Base-by-base conservation (phyloP, 192 early-diverging fungal genomes). In the Coemansia sp. region DNA sequence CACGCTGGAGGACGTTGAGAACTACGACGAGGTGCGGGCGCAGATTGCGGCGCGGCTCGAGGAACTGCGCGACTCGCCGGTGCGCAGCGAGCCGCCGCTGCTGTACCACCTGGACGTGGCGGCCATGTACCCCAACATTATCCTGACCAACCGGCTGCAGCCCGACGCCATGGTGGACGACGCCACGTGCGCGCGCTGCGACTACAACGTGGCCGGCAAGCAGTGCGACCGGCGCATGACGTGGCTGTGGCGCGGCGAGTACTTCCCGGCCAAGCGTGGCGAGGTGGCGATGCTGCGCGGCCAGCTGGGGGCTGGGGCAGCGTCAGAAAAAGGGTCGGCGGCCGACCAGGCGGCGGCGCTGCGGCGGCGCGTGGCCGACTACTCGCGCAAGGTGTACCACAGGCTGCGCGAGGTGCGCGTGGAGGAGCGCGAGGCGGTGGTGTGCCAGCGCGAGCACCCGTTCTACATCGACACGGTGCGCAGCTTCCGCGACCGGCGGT, bases 31-130 rank as follows among this genome's bases (percentile, higher is more conserved):
- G 80, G 90, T 96, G 41, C 63, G 83, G 43, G 64, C 64, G 17
- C 61, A 80, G 38, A 96, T 97, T 41, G 70, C 89, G 6, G 57
- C 48, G 5, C 65, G 82, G 9, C 77, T 99, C 9, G 71, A 72
- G 50, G 82, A 86, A 12, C 70, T 99, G n/a, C 81, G 89, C n/a
- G 91, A 95, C 50, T 67, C 66, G 15, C 94, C 94, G 9, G 85
- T 84, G 39, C 86, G 91, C 1, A 69, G 69, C 30, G 92, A 93
- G 53, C 74, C 82, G 24, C 97, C 97, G 1, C 78, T 89, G 3
- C 91, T 99, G 46, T 99, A 99, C 71, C 97, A 99, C 60, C 86
- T 99, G 81, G 97, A 99, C 76, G 97, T 99, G n/a, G 97, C 93
- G 0, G 97, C 97, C 21, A 99, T 99, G 97, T 96, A 96, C 57